Evolutionary conservation across 352 stramenopile species (phyloP), one percentile per base, ranked within the genome.

Genomic region (Globisporangium paddicum): DNA sequence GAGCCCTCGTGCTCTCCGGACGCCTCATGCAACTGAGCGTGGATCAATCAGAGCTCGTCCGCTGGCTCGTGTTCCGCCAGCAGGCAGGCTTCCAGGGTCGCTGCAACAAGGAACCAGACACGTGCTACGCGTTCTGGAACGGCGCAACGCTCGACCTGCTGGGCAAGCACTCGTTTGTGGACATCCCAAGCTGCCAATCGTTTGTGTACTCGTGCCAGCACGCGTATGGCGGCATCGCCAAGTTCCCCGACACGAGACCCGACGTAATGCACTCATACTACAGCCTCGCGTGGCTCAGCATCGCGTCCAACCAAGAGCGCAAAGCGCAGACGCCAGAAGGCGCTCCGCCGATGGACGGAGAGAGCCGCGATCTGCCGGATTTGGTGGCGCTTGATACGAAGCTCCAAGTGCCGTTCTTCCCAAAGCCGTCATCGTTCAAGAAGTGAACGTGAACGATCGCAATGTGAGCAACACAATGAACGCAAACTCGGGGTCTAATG

Each of bases 231-330:
- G 90, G 90, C 23, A 73, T 97, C 26, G 87, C 73, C 66, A 96
- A 96, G 68, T 89, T 86, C 46, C 79, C 79, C 1, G 76, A 89
- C 49, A 73, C 70, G 1, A 66, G 82, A 7, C 91, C 91, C 30
- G 91, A 98, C 61, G 77, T 97, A 35, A 89, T 98, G 71, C 91
- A 98, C 76, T 89, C 89, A 19, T 97, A 96, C 62, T 96, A 96
- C 60, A 95, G 85, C 21, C 63, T 97, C 2, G 86, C 76, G 49
- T 97, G 90, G 85, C 69, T 98, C 8, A 96, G 89, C 53, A 90
- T 97, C 35, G 79, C 86, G 0, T 53, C 66, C 9, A 63, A 86
- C 35, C 58, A 71, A 30, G 40, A 60, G 28, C 56, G 28, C 13
- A 21, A 25, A 19, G 53, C 52, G 11, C 55, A 34, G 19, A 58